Evolutionary conservation across 768 basidiomycete species (phyloP), one percentile per base, ranked within the genome.

Genomic region (Fomitopsis serialis): DNA sequence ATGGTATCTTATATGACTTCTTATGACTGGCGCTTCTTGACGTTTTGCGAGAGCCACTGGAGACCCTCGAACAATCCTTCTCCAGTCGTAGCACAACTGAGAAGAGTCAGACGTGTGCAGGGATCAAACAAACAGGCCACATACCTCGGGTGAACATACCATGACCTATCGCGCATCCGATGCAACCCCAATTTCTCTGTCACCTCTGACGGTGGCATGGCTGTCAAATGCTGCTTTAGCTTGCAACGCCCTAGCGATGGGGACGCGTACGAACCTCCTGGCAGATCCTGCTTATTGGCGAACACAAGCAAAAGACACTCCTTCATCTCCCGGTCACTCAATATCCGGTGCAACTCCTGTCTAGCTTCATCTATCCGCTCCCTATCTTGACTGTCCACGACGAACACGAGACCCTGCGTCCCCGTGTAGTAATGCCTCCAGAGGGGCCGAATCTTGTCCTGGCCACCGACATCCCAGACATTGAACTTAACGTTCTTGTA

Each of bases 381-480:
- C 55, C 91, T 76, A 70, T 98, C 96, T 66, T 93, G 91, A 58
- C 92, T 95, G 73, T 98, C 96, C 54, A 98, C 93, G 53, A 98
- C 96, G 67, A 97, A 98, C 52, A 98, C 95, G 58, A 98, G 84
- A 53, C 95, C 96, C 73, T 98, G 96, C 1, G 96, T 98, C 56
- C 96, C 96, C 12, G 96, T 98, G 75, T 98, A 98, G 72, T 98
- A 98, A 72, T 98, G 96, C 73, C 96, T 81, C 96, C 96, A 98
- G 40, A 98, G 77, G 23, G 96, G 96, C 48, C 96, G 81, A 66
- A 98, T 98, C 80, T 98, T 98, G 77, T 98, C 96, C 74, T 98
- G 96, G n/a, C 96, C 96, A 63, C 96, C 96, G 37, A 98, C 96
- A 67, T 97, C 93, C 92, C 93, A 90, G 7, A 91, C 87, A 60